Conservation (phyloP, 345 rosid genomes). For the Crucihimalaya himalaica region DNA sequence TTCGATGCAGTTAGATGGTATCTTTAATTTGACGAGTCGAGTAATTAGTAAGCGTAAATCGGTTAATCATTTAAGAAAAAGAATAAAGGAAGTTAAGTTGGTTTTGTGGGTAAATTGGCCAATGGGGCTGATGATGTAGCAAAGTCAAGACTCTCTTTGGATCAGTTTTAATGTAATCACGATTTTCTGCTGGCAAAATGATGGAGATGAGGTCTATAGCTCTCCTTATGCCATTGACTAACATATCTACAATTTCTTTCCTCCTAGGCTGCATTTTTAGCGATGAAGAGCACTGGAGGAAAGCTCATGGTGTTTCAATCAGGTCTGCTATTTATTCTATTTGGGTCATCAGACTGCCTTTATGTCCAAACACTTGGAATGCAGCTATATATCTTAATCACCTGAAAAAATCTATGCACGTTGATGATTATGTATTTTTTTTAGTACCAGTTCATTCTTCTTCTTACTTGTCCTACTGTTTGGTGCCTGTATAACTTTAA, state of each 20-base stretch:
- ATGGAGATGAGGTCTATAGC: neutral
- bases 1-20: constrained; percentile 3
- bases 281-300: constrained; percentile 94
- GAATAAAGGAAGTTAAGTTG: neutral
- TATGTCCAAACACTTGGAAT: constrained; percentile 6
- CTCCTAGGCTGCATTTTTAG: constrained; percentile 87
- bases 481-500: constrained; percentile 13
- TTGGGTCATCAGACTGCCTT: constrained; percentile 10
- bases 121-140: constrained; percentile 4
- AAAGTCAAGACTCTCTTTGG: neutral
- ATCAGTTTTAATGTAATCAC: constrained; percentile 1
- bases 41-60: neutral
- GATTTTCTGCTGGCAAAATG: neutral
- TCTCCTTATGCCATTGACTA: constrained; percentile 5
- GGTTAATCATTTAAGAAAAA: neutral
- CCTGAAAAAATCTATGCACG: neutral
- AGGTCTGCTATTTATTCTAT: constrained; percentile 46
- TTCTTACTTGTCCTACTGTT: neutral
- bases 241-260: constrained; percentile 1
- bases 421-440: neutral
- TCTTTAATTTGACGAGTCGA: neutral
- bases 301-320: constrained; percentile 96
- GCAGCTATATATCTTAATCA: neutral
- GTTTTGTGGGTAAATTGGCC: constrained; percentile 22
- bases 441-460: constrained; percentile 1